These are phyloP conservation scores for Fusarium liriodendri DNA, from an alignment of 2,329 filamentous ascomycete genomes.

Conservation along the genomic window DNA sequence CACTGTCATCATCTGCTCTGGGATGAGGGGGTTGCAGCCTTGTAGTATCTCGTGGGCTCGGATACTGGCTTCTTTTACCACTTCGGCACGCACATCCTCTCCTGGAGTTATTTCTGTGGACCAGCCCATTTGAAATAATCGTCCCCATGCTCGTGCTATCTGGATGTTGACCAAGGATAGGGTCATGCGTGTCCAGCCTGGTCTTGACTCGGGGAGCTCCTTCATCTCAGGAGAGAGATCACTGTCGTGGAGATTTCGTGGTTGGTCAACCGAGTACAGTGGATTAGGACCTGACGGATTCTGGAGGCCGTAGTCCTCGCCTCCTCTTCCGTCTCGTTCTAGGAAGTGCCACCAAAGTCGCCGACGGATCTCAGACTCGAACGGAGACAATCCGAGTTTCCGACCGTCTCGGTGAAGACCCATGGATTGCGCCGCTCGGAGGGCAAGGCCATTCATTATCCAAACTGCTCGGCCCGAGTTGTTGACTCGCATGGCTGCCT, in stretches of 20 bases:
- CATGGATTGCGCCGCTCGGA: slow-evolving; percentile 61
- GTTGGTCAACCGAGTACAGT: slow-evolving; percentile 59
- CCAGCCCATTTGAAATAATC: slow-evolving; percentile 35
- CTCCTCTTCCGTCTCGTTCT: slow-evolving; percentile 60
- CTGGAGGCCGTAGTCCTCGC: slow-evolving; percentile 66
- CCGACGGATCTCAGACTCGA: slow-evolving; percentile 66
- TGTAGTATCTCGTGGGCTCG: slow-evolving; percentile 12
- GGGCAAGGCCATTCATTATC: slow-evolving; percentile 56
- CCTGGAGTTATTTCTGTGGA: slow-evolving; percentile 10
- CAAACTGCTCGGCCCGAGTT: slow-evolving; percentile 51
- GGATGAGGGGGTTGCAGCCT: slow-evolving; percentile 64
- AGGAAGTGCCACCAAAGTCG: slow-evolving; percentile 67
- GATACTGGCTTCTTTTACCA: slow-evolving; percentile 43
- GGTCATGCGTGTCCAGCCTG: slow-evolving; percentile 68
- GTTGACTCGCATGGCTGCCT: slow-evolving; percentile 47
- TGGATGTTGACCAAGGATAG: slow-evolving; percentile 66
- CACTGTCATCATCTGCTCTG: slow-evolving; percentile 50
- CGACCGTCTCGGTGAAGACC: slow-evolving; percentile 65
- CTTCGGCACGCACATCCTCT: slow-evolving; percentile 52
- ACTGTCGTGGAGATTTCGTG: slow-evolving; percentile 66
- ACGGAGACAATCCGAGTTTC: slow-evolving; percentile 59
- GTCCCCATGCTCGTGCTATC: slow-evolving; percentile 49
- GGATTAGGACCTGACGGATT: slow-evolving; percentile 12
- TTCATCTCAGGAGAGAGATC: slow-evolving; percentile 62
- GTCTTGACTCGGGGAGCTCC: slow-evolving; percentile 58